These are phyloP conservation scores for Candida adriatica DNA, from an alignment of 805 yeast species.

Conservation along the genomic window DNA sequence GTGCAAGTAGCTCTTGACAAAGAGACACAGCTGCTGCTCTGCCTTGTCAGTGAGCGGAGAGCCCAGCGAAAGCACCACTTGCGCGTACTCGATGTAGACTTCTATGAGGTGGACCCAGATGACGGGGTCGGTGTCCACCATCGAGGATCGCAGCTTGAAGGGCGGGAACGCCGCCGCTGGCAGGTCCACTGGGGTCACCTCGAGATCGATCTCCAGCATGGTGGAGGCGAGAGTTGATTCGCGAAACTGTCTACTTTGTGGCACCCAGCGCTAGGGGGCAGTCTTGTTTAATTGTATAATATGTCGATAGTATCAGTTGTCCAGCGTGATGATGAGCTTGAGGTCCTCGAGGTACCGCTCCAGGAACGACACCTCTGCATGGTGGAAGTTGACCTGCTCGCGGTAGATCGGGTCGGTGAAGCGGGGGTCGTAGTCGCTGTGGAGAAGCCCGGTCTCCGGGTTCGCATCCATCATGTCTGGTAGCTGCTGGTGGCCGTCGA, in stretches of 20 bases:
- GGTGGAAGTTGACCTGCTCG: constrained; percentile 9
- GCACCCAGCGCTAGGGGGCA: too few relatives aligned
- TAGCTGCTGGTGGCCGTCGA: neutral
- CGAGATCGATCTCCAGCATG: constrained; percentile 5
- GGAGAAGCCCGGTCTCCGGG: constrained; percentile 10
- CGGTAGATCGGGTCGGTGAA: constrained; percentile 18
- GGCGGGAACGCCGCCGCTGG: constrained; percentile 73
- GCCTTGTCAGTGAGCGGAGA: constrained; percentile 42
- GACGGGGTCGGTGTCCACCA: constrained; percentile 77
- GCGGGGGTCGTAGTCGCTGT: constrained; percentile 21
- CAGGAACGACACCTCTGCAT: constrained; percentile 12
- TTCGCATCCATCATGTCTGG: constrained; percentile 9
- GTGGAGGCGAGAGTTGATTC: too few relatives aligned
- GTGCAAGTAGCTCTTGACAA: constrained; percentile 48
- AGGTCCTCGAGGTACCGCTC: constrained; percentile 17
- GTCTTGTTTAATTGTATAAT: too few relatives aligned
- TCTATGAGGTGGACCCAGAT: constrained; percentile 73
- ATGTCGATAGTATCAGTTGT: too few relatives aligned
- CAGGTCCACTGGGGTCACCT: constrained; percentile 25
- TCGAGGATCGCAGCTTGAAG: constrained; percentile 63
- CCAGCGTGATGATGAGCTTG: constrained; percentile 14
- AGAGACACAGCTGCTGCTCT: constrained; percentile 49
- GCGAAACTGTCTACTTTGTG: too few relatives aligned
- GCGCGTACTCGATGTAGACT: constrained; percentile 49
- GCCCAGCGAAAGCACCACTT: constrained; percentile 29